Conservation (phyloP, 140 eudicot species). For the Oenanthe javanica region DNA sequence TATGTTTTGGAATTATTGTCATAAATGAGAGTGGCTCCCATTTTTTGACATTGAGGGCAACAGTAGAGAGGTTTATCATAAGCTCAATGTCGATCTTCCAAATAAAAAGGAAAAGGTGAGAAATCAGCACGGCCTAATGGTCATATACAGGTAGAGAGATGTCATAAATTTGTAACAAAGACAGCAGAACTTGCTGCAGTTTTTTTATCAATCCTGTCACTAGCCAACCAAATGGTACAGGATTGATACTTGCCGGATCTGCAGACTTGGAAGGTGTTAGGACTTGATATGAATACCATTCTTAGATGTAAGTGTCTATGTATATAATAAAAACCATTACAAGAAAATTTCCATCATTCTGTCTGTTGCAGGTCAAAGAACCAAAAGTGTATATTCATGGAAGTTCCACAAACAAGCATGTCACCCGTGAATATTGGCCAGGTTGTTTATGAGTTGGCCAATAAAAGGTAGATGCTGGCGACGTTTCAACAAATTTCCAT, state of each 20-base stretch:
- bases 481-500: not conserved
- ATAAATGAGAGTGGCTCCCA: slow-evolving; percentile 24
- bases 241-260: slow-evolving; percentile 24
- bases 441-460: slow-evolving; percentile 42
- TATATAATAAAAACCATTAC: not conserved
- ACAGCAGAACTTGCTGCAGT: slow-evolving; percentile 26
- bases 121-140: slow-evolving; percentile 21
- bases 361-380: slow-evolving; percentile 37
- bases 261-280: slow-evolving; percentile 14
- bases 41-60: slow-evolving; percentile 27
- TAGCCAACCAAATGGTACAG: slow-evolving; percentile 27
- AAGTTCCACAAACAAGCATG: slow-evolving; percentile 29
- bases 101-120: slow-evolving; percentile 28
- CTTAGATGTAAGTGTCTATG: not conserved
- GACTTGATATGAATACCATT: not conserved
- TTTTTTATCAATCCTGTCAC: slow-evolving; percentile 21
- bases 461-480: not conserved
- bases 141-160: slow-evolving; percentile 22
- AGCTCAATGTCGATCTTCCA: slow-evolving; percentile 24
- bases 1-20: slow-evolving; percentile 21
- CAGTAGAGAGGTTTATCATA: slow-evolving; percentile 22
- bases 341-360: not conserved
- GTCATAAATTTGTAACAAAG: slow-evolving; percentile 23
- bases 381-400: slow-evolving; percentile 82
- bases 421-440: slow-evolving; percentile 54